A percentile compares a stretch with the other conserved stretches of the same genome.
Conservation (phyloP, 371 early-diverging fungal genomes). For the Lichtheimia corymbifera region DNA sequence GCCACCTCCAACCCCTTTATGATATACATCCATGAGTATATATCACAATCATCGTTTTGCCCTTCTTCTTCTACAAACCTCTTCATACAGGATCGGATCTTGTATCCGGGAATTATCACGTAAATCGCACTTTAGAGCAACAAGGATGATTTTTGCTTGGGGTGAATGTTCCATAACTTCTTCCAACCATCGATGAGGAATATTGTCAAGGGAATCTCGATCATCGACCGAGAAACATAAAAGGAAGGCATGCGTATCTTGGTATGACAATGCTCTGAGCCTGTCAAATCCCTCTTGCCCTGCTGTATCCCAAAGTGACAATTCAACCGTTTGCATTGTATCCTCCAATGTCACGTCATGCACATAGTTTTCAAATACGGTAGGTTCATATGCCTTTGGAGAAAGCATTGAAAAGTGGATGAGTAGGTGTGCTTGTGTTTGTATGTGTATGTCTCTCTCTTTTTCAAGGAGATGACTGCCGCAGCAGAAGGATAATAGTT, state of each 20-base stretch:
- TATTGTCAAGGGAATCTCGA: slow-evolving; percentile 58
- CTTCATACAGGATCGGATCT: slow-evolving; percentile 45
- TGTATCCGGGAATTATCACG: slow-evolving; percentile 35
- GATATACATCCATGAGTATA: not conserved
- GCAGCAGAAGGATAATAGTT: not conserved
- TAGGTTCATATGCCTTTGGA: slow-evolving; percentile 59
- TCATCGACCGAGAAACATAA: slow-evolving; percentile 62
- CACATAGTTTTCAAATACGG: slow-evolving; percentile 88
- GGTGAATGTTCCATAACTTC: slow-evolving; percentile 52
- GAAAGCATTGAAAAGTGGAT: slow-evolving; percentile 4
- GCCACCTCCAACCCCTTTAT: slow-evolving; percentile 48
- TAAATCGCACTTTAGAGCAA: slow-evolving; percentile 62
- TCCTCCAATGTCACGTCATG: slow-evolving; percentile 80
- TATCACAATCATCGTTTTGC: not conserved
- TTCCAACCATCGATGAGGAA: slow-evolving; percentile 53
- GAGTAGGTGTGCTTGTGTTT: not conserved
- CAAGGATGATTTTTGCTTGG: slow-evolving; percentile 48
- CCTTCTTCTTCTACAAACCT: slow-evolving; percentile 26
- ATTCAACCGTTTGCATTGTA: slow-evolving; percentile 62
- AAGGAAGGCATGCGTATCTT: slow-evolving; percentile 55
- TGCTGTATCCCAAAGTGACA: slow-evolving; percentile 93
- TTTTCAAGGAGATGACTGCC: not conserved
- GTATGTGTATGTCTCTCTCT: not conserved
- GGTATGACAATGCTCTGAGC: slow-evolving; percentile 52
- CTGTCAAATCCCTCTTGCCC: slow-evolving; percentile 73